A percentile compares a stretch with the other conserved stretches of the same genome.
Conservation (phyloP, 2,329 filamentous ascomycete species). For the Clathrospora elynae region DNA sequence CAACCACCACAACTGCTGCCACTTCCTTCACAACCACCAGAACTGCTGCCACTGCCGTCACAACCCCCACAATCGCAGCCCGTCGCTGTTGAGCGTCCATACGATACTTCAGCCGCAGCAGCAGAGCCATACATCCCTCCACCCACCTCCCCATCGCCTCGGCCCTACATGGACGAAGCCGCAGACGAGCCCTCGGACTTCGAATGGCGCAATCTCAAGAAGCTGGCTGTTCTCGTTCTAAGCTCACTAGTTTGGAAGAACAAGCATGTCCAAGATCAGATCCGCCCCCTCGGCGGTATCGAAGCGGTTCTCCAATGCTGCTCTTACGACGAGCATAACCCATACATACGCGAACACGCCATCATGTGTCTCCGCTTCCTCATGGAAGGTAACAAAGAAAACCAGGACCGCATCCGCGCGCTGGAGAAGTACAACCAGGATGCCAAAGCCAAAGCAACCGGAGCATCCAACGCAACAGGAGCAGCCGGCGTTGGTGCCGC, state of each 20-base stretch:
- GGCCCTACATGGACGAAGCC: conserved; percentile 54
- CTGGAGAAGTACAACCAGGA: conserved; percentile 52
- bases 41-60: conserved; percentile 4
- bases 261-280: conserved; percentile 82
- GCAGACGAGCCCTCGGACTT: conserved; percentile 68
- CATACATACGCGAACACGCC: conserved; percentile 84
- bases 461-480: conserved; percentile 8
- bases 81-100: conserved; percentile 67
- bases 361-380: conserved; percentile 60
- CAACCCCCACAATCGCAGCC: conserved; percentile 33
- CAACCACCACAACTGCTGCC: neutral
- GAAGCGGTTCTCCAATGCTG: conserved; percentile 89
- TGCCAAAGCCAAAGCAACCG: conserved; percentile 18
- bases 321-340: conserved; percentile 88
- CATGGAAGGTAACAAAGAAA: conserved; percentile 74
- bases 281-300: conserved; percentile 82
- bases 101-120: conserved; percentile 57
- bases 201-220: conserved; percentile 84
- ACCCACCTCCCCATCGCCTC: conserved; percentile 43
- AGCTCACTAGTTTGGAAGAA: conserved; percentile 89
- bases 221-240: conserved; percentile 87
- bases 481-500: neutral
- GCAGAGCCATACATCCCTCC: conserved; percentile 52
- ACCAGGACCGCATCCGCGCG: conserved; percentile 71
- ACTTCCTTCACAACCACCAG: neutral